Evolutionary conservation across 2,329 filamentous ascomycete species (phyloP), one percentile per base, ranked within the genome.

Genomic region (Aspergillus quadricinctus): DNA sequence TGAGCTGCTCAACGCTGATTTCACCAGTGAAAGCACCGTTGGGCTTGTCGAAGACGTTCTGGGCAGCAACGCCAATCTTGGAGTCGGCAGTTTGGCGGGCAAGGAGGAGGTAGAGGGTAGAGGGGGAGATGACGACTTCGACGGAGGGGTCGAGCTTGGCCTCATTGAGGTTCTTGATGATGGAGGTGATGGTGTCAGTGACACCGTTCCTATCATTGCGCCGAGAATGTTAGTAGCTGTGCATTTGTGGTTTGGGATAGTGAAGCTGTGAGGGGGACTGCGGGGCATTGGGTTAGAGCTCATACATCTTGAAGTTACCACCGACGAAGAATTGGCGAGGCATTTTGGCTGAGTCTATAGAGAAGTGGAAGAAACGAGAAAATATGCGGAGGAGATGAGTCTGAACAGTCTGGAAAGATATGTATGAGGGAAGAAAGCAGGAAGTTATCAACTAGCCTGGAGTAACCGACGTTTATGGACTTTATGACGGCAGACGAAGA

Each of bases 281-380:
- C 57, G 67, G 63, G 63, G 64, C 58, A 67, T 59, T 62, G 53
- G 40, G 52, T 54, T 58, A 60, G 31, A 57, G 48, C 40, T 76
- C 83, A 74, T 81, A 96, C 92, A 97, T 97, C 85, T 99, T 97
- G 83, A 97, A 97, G 88, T 99, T 99, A 75, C 92, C 92, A 78
- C 92, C 92, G 77, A 96, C 90, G 78, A 96, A 96, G 84, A 96
- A 96, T 83, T 92, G 89, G 83, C 92, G 92, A 84, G 88, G 84
- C 92, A 96, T 96, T 71, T 72, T 90, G 84, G 79, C 74, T 63
- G 53, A 57, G 37, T 50, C 51, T 50, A 59, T 37, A 37, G 31
- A 35, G 45, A 55, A 57, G 55, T 40, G 50, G 14, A 50, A 50
- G 37, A 56, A 53, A 60, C 17, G 48, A 50, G 52, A 50, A 52